Conservation (phyloP, 2,329 filamentous ascomycete genomes). For the Microcyclospora pomicola region DNA sequence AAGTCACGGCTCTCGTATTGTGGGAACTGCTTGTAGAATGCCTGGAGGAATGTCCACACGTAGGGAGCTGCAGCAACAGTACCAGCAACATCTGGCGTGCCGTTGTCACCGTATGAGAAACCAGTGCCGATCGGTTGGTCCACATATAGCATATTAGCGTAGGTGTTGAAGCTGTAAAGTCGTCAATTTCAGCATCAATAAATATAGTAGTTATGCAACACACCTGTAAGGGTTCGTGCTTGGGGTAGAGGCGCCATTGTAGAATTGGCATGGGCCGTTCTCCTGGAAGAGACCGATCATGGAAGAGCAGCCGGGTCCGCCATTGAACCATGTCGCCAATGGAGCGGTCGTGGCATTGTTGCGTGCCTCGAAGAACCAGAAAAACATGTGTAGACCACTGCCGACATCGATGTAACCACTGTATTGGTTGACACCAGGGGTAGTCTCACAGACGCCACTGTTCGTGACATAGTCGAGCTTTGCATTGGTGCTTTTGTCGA, state of each 20-base stretch:
- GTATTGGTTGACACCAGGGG: constrained; percentile 36
- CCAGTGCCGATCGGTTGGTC: constrained; percentile 48
- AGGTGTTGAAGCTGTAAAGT: constrained; percentile 26
- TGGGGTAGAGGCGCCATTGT: constrained; percentile 25
- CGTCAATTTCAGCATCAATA: too few species aligned
- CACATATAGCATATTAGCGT: constrained; percentile 47
- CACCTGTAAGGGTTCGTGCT: constrained; percentile 43
- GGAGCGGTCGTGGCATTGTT: constrained; percentile 27
- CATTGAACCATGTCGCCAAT: constrained; percentile 46
- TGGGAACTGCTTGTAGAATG: constrained; percentile 25
- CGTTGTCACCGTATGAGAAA: constrained; percentile 35
- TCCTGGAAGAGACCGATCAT: constrained; percentile 44
- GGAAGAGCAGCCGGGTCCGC: constrained; percentile 44
- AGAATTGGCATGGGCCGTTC: constrained; percentile 27
- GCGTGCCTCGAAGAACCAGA: neutral
- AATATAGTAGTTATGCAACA: constrained; percentile 32
- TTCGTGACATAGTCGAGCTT: constrained; percentile 33
- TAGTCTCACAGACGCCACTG: constrained; percentile 36
- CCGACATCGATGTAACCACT: constrained; percentile 25
- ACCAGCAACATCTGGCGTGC: constrained; percentile 20
- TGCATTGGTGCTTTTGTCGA: constrained; percentile 4
- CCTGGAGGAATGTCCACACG: constrained; percentile 46
- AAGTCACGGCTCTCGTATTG: constrained; percentile 1
- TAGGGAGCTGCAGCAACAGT: constrained; percentile 35
- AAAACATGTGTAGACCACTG: constrained; percentile 9